Conservation (phyloP, 305 asterid species). For the Coffea humblotiana region DNA sequence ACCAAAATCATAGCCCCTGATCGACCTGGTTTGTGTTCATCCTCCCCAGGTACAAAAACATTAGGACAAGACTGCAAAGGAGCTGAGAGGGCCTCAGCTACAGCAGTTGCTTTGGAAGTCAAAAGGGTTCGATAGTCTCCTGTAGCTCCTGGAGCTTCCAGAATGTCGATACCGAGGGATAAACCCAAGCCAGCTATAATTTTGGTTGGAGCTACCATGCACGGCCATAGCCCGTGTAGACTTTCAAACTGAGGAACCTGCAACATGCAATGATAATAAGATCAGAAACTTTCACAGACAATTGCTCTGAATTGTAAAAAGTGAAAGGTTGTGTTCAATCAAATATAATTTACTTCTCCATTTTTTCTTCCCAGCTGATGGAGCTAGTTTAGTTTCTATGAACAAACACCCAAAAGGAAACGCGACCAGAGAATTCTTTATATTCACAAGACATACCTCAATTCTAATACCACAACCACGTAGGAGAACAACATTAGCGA, state of each 20-base stretch:
- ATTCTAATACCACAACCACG: slow-evolving; percentile 97
- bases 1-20: slow-evolving; percentile 84
- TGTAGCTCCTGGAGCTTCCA: slow-evolving; percentile 96
- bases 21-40: slow-evolving; percentile 75
- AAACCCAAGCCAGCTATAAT: slow-evolving; percentile 95
- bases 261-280: slow-evolving; percentile 9
- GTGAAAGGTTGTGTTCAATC: not conserved
- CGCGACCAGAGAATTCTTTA: slow-evolving; percentile 13
- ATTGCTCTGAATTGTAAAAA: not conserved
- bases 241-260: slow-evolving; percentile 83
- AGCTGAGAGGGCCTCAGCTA: slow-evolving; percentile 78
- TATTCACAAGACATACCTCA: slow-evolving; percentile 52
- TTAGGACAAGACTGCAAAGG: slow-evolving; percentile 62
- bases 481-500: slow-evolving; percentile 82
- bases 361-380: not conserved
- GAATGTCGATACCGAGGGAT: slow-evolving; percentile 91
- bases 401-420: not conserved
- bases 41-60: slow-evolving; percentile 91
- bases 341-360: not conserved
- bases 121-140: slow-evolving; percentile 89
- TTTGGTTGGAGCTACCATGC: slow-evolving; percentile 98
- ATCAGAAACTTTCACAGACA: not conserved
- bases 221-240: slow-evolving; percentile 74
- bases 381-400: not conserved
- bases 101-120: slow-evolving; percentile 88